Base-by-base conservation (phyloP, 139 green algal genomes). In the Gonium pectorale region DNA sequence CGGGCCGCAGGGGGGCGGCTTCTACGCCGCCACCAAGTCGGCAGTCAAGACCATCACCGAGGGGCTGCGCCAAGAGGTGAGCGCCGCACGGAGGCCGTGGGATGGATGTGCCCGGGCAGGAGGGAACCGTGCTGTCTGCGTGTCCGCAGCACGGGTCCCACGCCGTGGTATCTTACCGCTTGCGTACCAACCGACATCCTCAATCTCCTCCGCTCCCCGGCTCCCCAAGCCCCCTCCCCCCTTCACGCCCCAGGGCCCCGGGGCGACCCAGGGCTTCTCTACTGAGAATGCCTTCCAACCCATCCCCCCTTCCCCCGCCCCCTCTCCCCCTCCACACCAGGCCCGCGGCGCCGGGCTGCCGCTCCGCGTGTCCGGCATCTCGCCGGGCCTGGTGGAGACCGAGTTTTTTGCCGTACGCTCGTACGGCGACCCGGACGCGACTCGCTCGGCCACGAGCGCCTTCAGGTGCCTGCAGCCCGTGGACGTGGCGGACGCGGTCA, bases 381-480 rank as follows among this genome's bases (percentile, higher is more conserved):
- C 92, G 0, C 94, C 94, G 0, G 92, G 93, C 40, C 64, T 94
- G 3, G 89, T 96, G n/a, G 91, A 95, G 82, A 94, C 92, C 0
- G 91, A 95, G 79, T 96, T 96, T 78, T 92, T 92, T 38, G 38
- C 79, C 29, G 90, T 94, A 37, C 52, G 86, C n/a, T 31, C 75
- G 2, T 93, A 88, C 67, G 91, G 91, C 9, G 85, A 93, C 54
- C 51, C 67, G 3, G 77, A 87, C 11, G 86, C 86, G 29, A 80
- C 86, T 21, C 41, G 81, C 27, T 79, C 84, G 31, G 80, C 86
- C 4, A 90, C 78, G n/a, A 67, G 69, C 4, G 31, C 38, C 40
- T 86, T 94, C 77, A 79, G 89, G 77, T 91, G 80, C 75, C 80
- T 96, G 67, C 79, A 94, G 64, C 82, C 91, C 0, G 71, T 72